These are phyloP conservation scores for Calonectria honghensis DNA, from an alignment of 2,329 filamentous ascomycete genomes.

Conservation along the genomic window DNA sequence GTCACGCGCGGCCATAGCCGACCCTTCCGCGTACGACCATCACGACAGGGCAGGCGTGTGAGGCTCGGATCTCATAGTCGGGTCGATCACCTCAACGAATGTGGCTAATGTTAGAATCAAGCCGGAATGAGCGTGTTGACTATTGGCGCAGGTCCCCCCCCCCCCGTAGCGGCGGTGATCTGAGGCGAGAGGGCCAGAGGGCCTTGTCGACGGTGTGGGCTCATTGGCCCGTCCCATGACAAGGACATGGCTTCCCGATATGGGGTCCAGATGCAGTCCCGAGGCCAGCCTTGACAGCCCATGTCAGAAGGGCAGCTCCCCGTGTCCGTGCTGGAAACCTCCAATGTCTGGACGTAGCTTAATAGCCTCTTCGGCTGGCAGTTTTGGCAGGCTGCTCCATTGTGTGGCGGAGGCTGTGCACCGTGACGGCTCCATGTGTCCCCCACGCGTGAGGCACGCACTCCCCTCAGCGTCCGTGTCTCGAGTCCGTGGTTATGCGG, in stretches of 20 bases:
- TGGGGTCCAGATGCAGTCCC: slow-evolving; percentile 26
- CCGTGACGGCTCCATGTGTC: slow-evolving; percentile 20
- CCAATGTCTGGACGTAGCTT: slow-evolving; percentile 30
- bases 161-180: slow-evolving; percentile 27
- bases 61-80: slow-evolving; percentile 1
- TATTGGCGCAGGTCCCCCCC: slow-evolving; percentile 11
- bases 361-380: slow-evolving; percentile 19
- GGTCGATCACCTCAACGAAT: slow-evolving; percentile 21
- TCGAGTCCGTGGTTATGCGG: neutral
- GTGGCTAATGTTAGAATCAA: slow-evolving; percentile 37
- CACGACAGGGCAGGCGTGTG: neutral
- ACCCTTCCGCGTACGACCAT: slow-evolving; percentile 7
- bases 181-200: slow-evolving; percentile 2
- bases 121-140: slow-evolving; percentile 22
- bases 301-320: slow-evolving; percentile 20
- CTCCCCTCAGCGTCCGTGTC: neutral
- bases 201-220: slow-evolving; percentile 10
- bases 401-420: slow-evolving; percentile 30
- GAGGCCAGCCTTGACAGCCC: slow-evolving; percentile 4
- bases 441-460: slow-evolving; percentile 10
- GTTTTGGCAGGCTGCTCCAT: slow-evolving; percentile 6
- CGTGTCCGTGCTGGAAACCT: slow-evolving; percentile 31
- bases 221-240: slow-evolving; percentile 11
- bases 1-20: neutral
- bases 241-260: slow-evolving; percentile 17